Base-by-base conservation (phyloP, 2,329 filamentous ascomycete species). In the Tolypocladium tundrense region DNA sequence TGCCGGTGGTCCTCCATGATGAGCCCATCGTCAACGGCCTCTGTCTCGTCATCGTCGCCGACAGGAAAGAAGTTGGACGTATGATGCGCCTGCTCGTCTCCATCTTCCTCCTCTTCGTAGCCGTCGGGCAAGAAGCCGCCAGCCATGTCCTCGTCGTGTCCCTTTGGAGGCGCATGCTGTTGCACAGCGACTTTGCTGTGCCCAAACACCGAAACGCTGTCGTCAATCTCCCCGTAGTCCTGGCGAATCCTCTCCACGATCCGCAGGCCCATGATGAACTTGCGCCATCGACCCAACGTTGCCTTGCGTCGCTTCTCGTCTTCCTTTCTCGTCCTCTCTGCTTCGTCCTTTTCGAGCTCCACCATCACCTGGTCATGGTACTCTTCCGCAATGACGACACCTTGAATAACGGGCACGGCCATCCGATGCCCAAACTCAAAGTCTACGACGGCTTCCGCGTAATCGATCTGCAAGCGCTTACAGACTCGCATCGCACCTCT, bases 381-480 rank as follows among this genome's bases (percentile, higher is more conserved):
- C 71, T 96, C 92, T 61, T 85, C 82, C 0, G 93, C 90, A 1
- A 97, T 83, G 0, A 99, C 91, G 0, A 97, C 91, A 0, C 93
- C 94, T 57, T 90, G 88, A 35, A 97, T 88, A 0, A 97, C 85
- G 0, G 94, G 94, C 1, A 97, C 91, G 6, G 94, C 94, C 80
- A 94, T 92, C 60, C 94, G 88, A 65, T 94, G 88, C 0, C 93
- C 93, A 69, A 97, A 99, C 68, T 99, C 94, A 69, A 99, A 99
- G 1, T 91, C 94, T 0, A 92, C 92, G 2, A 96, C 94, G 1
- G 94, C 94, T 72, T 97, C 94, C 0, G 94, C 94, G 65, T 87
- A 95, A 68, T 97, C 91, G 42, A 97, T 88, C 4, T 85, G 84
- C 0, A 99, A 77, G 60, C 88, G 86, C 69, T 90, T 91, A 71